Conservation (phyloP, 495 filamentous ascomycete genomes). For the Neurospora sp. region DNA sequence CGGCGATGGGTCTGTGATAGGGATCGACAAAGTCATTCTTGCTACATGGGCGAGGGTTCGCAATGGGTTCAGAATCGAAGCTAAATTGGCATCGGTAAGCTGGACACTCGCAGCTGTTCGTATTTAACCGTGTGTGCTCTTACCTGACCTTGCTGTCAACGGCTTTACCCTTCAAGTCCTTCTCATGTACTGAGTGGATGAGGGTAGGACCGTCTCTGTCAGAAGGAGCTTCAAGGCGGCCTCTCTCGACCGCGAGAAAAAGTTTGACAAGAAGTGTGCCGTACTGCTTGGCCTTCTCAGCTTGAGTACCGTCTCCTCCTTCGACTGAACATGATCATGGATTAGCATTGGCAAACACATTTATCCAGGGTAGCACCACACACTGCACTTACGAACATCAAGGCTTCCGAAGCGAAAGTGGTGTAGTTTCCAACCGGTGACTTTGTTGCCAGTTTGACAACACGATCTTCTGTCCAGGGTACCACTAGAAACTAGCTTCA, state of each 20-base stretch:
- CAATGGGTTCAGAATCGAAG: neutral
- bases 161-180: slow-evolving; percentile 7
- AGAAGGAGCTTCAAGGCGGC: neutral
- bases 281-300: neutral
- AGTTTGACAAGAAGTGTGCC: neutral
- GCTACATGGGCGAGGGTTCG: neutral
- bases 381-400: neutral
- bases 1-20: slow-evolving; percentile 5
- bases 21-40: neutral
- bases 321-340: neutral
- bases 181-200: neutral
- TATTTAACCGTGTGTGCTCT: neutral
- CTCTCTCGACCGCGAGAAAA: neutral
- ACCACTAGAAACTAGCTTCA: neutral
- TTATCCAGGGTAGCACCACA: neutral
- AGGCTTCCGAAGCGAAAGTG: neutral
- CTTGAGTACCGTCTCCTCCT: neutral
- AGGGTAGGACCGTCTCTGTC: neutral
- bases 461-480: neutral
- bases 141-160: slow-evolving; percentile 4
- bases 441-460: neutral
- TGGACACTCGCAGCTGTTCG: neutral
- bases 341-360: neutral
- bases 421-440: neutral
- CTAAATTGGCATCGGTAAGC: neutral